Base-by-base conservation (phyloP, 2,329 filamentous ascomycete species). In the Pyricularia pennisetigena region DNA sequence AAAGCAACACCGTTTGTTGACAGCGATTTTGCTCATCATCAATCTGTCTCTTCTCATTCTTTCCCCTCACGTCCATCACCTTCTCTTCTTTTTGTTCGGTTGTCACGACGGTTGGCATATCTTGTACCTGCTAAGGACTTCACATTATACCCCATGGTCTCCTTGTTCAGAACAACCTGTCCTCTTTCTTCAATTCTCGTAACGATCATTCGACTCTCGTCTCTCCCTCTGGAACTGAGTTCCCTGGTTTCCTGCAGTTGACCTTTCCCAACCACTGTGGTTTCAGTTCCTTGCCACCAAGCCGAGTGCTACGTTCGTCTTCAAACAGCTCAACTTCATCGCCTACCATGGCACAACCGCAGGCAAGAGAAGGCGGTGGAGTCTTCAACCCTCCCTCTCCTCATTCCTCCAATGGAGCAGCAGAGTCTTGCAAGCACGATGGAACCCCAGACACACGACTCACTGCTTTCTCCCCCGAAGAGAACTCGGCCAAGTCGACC, bases 401-500 rank as follows among this genome's bases (percentile, higher is more conserved):
- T 63, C 80, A 78, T 69, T 86, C 85, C 0, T 84, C 83, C 1
- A 79, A 74, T 67, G 84, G 82, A 64, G 81, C 79, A 24, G 81
- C 81, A 35, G 85, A 86, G 67, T 89, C 88, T 12, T 83, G 82
- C 73, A 83, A 86, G 32, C 72, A 77, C 64, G 75, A 77, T 72
- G 85, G 83, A 20, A 91, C 89, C 6, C 88, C 89, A 0, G 87
- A 89, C 69, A 90, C 88, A 8, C 85, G 83, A 66, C 71, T 89
- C 61, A 88, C 88, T 5, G 79, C 84, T 6, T 90, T 90, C 74
- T 90, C 88, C 4, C 87, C 88, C 0, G 84, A 86, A 20, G 85
- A 86, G 59, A 76, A 77, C 67, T 82, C 82, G 16, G 76, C 78
- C 54, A 82, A 82, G 71, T 81, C 82, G 24, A 76, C 77, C 20